These are phyloP conservation scores for Epithemia pelagica DNA, from an alignment of 108 stramenopile species.

Conservation along the genomic window DNA sequence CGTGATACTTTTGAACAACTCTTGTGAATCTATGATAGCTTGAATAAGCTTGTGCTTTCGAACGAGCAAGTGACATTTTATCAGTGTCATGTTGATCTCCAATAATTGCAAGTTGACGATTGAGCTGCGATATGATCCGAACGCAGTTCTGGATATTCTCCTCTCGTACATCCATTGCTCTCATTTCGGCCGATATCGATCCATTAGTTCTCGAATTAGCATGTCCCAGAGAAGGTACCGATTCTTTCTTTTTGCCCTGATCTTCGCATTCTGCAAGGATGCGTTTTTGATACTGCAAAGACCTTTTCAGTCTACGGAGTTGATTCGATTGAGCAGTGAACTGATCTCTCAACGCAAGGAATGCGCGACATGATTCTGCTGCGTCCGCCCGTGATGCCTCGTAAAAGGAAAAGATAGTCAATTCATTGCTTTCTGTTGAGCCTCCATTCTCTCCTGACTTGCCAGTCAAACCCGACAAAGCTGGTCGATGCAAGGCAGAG, in stretches of 20 bases:
- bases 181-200: background rate
- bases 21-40: background rate
- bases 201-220: no score
- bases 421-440: no score
- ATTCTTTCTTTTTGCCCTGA: no score
- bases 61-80: background rate
- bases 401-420: no score
- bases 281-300: background rate
- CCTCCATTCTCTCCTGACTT: no score
- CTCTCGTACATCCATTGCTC: background rate
- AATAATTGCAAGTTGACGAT: conserved; percentile 17
- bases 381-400: no score
- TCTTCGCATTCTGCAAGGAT: background rate
- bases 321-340: background rate
- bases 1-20: background rate
- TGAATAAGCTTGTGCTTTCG: background rate
- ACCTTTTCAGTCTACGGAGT: background rate
- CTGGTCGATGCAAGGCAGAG: conserved; percentile 25
- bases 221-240: no score
- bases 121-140: conserved; percentile 40
- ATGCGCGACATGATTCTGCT: background rate
- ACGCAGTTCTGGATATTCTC: background rate
- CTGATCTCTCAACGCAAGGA: background rate
- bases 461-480: conserved; percentile 5
- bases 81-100: no score